A percentile compares a stretch with the other conserved stretches of the same genome.
Evolutionary conservation across 768 basidiomycete genomes (phyloP).

Genomic region (Mycena crocata): DNA sequence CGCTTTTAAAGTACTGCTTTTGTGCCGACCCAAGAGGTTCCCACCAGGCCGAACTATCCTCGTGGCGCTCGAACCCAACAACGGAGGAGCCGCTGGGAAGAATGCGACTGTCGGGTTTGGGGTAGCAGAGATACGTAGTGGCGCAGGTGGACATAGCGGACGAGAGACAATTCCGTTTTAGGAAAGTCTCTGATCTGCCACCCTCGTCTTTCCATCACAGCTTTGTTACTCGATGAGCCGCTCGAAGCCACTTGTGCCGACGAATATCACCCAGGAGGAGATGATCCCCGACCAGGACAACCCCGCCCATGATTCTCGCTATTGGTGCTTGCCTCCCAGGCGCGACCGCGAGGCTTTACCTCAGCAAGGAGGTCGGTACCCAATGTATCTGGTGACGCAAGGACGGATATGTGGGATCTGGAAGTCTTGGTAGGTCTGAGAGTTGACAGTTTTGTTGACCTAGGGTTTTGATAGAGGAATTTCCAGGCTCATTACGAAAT

Average conservation of each 20-base stretch:
- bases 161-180: too few species aligned
- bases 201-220: too few species aligned
- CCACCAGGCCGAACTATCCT: too few species aligned
- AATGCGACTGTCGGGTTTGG: too few species aligned
- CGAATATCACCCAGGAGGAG: neutral
- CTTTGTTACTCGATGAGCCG: too few species aligned
- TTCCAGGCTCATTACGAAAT: neutral
- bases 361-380: neutral
- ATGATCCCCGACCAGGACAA: neutral
- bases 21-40: too few species aligned
- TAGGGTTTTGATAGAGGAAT: neutral
- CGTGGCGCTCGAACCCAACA: too few species aligned
- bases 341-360: neutral
- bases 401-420: neutral
- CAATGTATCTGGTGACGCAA: neutral
- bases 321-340: neutral
- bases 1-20: too few species aligned
- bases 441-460: neutral
- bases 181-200: too few species aligned
- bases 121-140: too few species aligned
- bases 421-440: neutral
- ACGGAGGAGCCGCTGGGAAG: too few species aligned
- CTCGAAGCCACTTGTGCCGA: neutral
- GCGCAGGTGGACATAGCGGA: too few species aligned
- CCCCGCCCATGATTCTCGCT: neutral